phyloP scores from a whole-genome alignment of 139 green algal genomes.

The Chlamydomonas sp. region DNA sequence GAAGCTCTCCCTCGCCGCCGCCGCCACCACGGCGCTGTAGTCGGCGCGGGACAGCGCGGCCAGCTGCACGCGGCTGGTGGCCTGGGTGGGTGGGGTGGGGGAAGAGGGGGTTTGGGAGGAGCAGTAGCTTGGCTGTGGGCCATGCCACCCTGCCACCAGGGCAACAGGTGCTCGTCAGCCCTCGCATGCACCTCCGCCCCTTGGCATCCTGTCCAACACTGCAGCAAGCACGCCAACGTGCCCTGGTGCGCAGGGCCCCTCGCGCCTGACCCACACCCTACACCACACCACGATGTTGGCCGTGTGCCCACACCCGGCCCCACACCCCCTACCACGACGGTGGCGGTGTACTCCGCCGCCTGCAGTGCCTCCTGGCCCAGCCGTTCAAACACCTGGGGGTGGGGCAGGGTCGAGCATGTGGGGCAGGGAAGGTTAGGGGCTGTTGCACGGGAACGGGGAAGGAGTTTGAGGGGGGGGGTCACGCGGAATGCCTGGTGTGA shows the following conservation, averaged over 20 bases:
- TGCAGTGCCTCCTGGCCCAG: constrained; percentile 28
- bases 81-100: not conserved
- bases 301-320: too few relatives aligned
- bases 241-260: too few relatives aligned
- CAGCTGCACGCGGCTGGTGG: constrained; percentile 16
- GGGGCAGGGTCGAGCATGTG: not conserved
- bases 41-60: constrained; percentile 16
- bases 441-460: too few relatives aligned
- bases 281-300: too few relatives aligned
- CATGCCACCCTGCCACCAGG: not conserved
- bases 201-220: too few relatives aligned
- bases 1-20: constrained; percentile 31
- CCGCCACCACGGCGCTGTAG: constrained; percentile 29
- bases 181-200: too few relatives aligned
- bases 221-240: too few relatives aligned
- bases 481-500: not conserved
- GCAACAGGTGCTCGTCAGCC: too few relatives aligned
- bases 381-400: constrained; percentile 21
- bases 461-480: too few relatives aligned
- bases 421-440: not conserved
- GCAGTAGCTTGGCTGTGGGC: not conserved
- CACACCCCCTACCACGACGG: not conserved
- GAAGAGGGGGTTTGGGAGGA: too few relatives aligned
- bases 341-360: not conserved
- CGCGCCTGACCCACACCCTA: too few relatives aligned